phyloP scores from a whole-genome alignment of 2,329 filamentous ascomycete species.

The Rugonectria rugulosa region DNA sequence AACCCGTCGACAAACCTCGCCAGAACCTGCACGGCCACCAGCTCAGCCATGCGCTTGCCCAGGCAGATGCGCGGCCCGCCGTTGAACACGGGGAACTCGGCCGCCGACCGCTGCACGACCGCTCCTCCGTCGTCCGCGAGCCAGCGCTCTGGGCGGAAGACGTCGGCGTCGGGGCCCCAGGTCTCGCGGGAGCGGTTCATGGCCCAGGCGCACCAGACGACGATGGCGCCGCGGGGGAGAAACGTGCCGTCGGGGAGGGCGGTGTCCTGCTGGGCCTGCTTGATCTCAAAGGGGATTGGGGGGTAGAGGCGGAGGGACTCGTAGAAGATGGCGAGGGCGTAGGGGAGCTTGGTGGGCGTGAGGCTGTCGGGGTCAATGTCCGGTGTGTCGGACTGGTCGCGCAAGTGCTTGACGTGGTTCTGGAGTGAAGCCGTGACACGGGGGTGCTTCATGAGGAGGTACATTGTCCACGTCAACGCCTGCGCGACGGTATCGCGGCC shows the following conservation, averaged over 20 bases:
- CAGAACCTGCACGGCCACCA: conserved; percentile 64
- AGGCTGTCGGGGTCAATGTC: conserved; percentile 41
- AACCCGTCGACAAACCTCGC: conserved; percentile 58
- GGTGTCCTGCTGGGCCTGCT: conserved; percentile 60
- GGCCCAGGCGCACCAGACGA: conserved; percentile 71
- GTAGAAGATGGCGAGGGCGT: conserved; percentile 68
- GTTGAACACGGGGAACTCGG: conserved; percentile 71
- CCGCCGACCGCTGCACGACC: conserved; percentile 52
- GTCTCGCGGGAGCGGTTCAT: conserved; percentile 64
- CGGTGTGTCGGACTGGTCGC: conserved; percentile 2
- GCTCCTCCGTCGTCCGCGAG: conserved; percentile 51
- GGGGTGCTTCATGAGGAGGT: conserved; percentile 63
- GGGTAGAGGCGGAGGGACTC: conserved; percentile 69
- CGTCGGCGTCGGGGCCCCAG: conserved; percentile 65
- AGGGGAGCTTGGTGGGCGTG: conserved; percentile 57
- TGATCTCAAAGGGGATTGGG: conserved; percentile 72
- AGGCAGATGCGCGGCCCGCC: conserved; percentile 68
- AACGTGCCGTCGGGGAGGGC: conserved; percentile 68
- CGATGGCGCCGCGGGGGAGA: conserved; percentile 60
- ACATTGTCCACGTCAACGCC: conserved; percentile 69
- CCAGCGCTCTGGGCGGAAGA: conserved; percentile 66
- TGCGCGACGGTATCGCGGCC: conserved; percentile 72
- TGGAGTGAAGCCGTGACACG: conserved; percentile 50
- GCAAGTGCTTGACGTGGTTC: conserved; percentile 46
- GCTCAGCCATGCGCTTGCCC: conserved; percentile 71